Evolutionary conservation across 129 eudicot genomes (phyloP), one percentile per base, ranked within the genome.

Genomic region (Glebionis coronaria): DNA sequence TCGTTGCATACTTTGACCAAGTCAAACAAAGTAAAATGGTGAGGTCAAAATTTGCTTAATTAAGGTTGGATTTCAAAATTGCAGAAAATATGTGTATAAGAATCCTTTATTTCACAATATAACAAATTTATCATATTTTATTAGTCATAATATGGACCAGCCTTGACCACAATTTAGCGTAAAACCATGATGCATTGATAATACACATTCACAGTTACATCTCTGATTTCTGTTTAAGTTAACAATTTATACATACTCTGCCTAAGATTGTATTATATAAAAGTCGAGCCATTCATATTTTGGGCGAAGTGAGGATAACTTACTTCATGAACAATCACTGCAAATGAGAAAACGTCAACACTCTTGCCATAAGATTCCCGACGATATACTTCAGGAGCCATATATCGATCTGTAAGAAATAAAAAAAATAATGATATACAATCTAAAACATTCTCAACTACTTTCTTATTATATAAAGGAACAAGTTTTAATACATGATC

Each of bases 321-420:
- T 79, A 85, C 91, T 81, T 85, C 87, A 10, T 85, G 84, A 44
- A 85, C 80, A 63, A 85, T 70, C 78, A 85, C 65, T 63, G 93
- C 85, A 75, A 82, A 86, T 3, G 94, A 86, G 69, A 86, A 86
- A 63, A 86, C 94, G 76, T 86, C 94, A 64, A 86, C 84, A 65
- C 85, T 83, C 61, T 81, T 83, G 29, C 88, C 88, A 71, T 86
- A 86, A 31, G 88, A 76, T 73, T 86, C 94, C 38, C 85, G 73
- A 27, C 85, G 82, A 56, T 69, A 86, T 55, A 86, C 88, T 59
- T 86, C 94, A 65, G 94, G 94, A 78, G 96, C 96, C 89, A 88
- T 86, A 57, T 88, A 88, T 25, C 96, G 81, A 68, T 79, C 92
- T 88, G 80, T 53, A 62, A 73, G 62, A 70, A 23, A 21, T 25